Percentiles rank a stretch among this genome's conserved stretches.
Conservation (phyloP, 1,139 yeast species). For the Hansenula lynferdii region DNA sequence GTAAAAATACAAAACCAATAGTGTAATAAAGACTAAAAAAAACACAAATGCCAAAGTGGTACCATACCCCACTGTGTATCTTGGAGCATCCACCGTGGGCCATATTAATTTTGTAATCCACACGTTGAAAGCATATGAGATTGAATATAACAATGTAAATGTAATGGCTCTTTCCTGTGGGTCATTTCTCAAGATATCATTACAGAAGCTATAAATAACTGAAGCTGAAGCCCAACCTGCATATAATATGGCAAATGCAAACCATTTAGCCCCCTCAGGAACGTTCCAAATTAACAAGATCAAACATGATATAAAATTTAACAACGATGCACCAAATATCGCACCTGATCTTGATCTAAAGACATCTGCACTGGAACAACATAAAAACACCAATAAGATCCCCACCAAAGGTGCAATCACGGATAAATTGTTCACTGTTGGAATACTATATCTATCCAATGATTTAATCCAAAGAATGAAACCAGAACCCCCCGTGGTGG, state of each 20-base stretch:
- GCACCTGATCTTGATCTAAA: background rate
- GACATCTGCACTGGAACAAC: constrained; percentile 21
- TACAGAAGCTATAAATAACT: constrained; percentile 31
- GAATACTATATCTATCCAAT: constrained; percentile 24
- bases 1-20: too few relatives aligned
- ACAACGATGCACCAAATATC: constrained; percentile 5
- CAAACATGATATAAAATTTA: constrained; percentile 4
- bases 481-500: constrained; percentile 19
- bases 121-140: background rate
- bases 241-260: constrained; percentile 29
- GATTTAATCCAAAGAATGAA: constrained; percentile 30
- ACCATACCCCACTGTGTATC: background rate
- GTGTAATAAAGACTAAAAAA: too few relatives aligned
- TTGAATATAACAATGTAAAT: constrained; percentile 4
- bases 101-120: background rate
- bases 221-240: constrained; percentile 31
- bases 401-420: constrained; percentile 30
- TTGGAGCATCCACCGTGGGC: background rate
- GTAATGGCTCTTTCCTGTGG: constrained; percentile 32
- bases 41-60: background rate
- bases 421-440: constrained; percentile 27
- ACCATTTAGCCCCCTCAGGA: constrained; percentile 28
- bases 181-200: constrained; percentile 31
- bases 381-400: constrained; percentile 26
- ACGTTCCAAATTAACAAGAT: constrained; percentile 19